A percentile compares a stretch with the other conserved stretches of the same genome.
Conservation (phyloP, 1,139 yeast genomes). For the Candida mesenterica region DNA sequence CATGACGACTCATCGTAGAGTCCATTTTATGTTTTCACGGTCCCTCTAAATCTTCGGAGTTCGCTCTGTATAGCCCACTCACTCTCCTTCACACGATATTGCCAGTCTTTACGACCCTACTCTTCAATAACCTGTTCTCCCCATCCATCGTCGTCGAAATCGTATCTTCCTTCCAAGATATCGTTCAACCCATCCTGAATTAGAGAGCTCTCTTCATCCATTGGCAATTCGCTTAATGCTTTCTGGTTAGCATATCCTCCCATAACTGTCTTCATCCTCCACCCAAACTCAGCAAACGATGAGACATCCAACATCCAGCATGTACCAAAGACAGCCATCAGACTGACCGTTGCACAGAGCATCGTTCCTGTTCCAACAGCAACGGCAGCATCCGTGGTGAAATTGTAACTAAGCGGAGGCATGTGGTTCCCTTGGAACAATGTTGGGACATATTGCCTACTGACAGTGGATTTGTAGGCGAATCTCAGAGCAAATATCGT, state of each 20-base stretch:
- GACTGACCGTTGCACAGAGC: constrained; percentile 68
- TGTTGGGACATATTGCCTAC: constrained; percentile 74
- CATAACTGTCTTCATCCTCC: constrained; percentile 59
- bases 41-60: too few relatives aligned
- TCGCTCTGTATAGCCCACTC: too few relatives aligned
- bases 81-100: too few relatives aligned
- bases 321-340: constrained; percentile 71
- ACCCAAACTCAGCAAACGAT: constrained; percentile 66
- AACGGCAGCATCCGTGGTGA: constrained; percentile 79
- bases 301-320: constrained; percentile 81
- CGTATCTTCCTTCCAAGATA: constrained; percentile 42
- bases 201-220: constrained; percentile 64
- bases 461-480: constrained; percentile 70
- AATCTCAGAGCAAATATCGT: constrained; percentile 72
- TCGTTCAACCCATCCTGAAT: constrained; percentile 53
- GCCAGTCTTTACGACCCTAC: not conserved
- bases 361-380: constrained; percentile 84
- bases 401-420: constrained; percentile 73
- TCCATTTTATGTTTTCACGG: too few relatives aligned
- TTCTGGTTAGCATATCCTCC: constrained; percentile 67
- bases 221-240: constrained; percentile 47
- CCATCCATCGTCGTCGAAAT: constrained; percentile 13
- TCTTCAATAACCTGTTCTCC: not conserved
- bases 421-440: constrained; percentile 83
- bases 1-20: too few relatives aligned